These are phyloP conservation scores for Neofusicoccum parvum DNA, from an alignment of 2,329 filamentous ascomycete genomes.

Conservation along the genomic window DNA sequence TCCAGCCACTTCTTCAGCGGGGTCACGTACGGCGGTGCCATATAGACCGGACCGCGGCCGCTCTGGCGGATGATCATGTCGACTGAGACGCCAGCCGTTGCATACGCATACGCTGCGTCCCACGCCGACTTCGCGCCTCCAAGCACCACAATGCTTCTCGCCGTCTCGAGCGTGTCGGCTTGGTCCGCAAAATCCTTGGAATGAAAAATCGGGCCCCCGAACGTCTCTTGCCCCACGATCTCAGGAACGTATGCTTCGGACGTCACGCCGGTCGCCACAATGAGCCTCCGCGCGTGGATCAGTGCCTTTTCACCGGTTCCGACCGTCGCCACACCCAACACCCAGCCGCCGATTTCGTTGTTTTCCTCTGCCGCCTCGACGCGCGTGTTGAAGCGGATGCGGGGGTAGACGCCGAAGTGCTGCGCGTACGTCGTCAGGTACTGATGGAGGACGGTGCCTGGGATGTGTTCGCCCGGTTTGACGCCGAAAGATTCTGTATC, in stretches of 20 bases:
- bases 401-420: slow-evolving; percentile 52
- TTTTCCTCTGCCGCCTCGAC: slow-evolving; percentile 53
- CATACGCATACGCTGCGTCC: slow-evolving; percentile 64
- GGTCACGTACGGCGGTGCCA: slow-evolving; percentile 57
- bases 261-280: slow-evolving; percentile 64
- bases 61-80: slow-evolving; percentile 61
- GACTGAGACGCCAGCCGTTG: slow-evolving; percentile 46
- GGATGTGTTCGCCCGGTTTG: slow-evolving; percentile 59
- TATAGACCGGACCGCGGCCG: slow-evolving; percentile 63
- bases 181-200: slow-evolving; percentile 54
- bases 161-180: slow-evolving; percentile 35
- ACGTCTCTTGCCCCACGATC: slow-evolving; percentile 53
- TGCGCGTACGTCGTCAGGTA: slow-evolving; percentile 56
- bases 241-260: slow-evolving; percentile 59
- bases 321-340: slow-evolving; percentile 15
- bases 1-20: slow-evolving; percentile 70
- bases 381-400: slow-evolving; percentile 54
- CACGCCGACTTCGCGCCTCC: slow-evolving; percentile 66
- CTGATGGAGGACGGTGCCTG: slow-evolving; percentile 57
- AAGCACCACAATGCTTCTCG: slow-evolving; percentile 53
- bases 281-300: slow-evolving; percentile 51
- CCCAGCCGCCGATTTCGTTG: slow-evolving; percentile 37
- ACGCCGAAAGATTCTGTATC: slow-evolving; percentile 34
- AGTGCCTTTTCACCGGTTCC: slow-evolving; percentile 12
- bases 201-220: slow-evolving; percentile 60